Evolutionary conservation across 129 eudicot genomes (phyloP).

Genomic region (Solidago caesia): DNA sequence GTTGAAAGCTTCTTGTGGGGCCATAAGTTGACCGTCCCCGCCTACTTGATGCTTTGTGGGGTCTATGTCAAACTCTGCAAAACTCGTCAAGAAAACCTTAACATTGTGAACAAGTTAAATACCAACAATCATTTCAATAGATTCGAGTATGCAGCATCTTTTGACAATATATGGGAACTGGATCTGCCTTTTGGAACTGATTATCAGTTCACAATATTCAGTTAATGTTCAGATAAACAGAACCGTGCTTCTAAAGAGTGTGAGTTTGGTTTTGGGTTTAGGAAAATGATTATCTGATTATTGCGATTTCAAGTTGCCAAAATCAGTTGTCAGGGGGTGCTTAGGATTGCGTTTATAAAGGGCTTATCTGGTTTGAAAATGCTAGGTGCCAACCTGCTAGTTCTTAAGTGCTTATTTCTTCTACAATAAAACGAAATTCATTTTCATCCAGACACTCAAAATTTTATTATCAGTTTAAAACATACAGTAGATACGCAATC

Average conservation of each 20-base stretch:
- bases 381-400: no score
- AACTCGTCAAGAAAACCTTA: background rate
- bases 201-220: background rate
- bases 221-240: background rate
- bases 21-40: conserved; percentile 58
- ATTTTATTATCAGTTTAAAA: no score
- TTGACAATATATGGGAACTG: no score
- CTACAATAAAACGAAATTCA: no score
- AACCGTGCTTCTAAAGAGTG: background rate
- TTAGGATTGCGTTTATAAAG: no score
- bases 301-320: no score
- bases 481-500: no score
- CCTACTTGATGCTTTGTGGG: conserved; percentile 56
- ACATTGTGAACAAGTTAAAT: background rate
- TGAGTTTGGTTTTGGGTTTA: no score
- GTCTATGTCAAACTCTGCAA: conserved; percentile 64
- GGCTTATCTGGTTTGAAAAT: no score
- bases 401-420: no score
- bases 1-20: conserved; percentile 86
- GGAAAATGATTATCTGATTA: no score
- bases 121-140: background rate
- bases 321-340: no score
- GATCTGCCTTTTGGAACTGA: background rate
- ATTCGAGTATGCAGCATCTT: background rate
- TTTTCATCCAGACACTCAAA: conserved; percentile 39